Evolutionary conservation across 192 early-diverging fungal genomes (phyloP).

Genomic region (Phlyctochytrium planicorne): DNA sequence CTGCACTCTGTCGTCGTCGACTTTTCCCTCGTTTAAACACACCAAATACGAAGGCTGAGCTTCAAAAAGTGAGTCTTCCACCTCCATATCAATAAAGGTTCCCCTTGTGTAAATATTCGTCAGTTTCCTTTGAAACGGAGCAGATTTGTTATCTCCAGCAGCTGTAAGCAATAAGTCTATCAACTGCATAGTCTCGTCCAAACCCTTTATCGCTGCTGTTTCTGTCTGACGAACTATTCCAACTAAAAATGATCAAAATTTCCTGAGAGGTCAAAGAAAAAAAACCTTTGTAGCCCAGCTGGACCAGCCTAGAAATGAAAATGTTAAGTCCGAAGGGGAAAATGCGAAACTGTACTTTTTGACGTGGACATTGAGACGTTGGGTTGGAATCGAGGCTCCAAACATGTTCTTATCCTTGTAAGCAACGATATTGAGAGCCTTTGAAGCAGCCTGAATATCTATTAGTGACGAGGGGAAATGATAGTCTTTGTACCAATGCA

Average conservation of each 20-base stretch:
- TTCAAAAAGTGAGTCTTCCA: constrained; percentile 19
- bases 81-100: constrained; percentile 53
- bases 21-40: constrained; percentile 5
- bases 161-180: constrained; percentile 35
- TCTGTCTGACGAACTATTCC: constrained; percentile 82
- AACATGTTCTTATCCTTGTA: constrained; percentile 76
- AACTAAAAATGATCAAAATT: constrained; percentile 41
- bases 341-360: constrained; percentile 47
- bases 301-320: constrained; percentile 56
- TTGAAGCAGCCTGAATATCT: constrained; percentile 9
- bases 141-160: constrained; percentile 60
- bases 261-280: not conserved
- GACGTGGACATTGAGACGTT: constrained; percentile 79
- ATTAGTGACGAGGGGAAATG: not conserved
- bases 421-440: constrained; percentile 75
- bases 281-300: constrained; percentile 69
- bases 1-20: not conserved
- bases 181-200: not conserved
- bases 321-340: not conserved
- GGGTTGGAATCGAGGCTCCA: constrained; percentile 77
- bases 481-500: constrained; percentile 56
- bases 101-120: constrained; percentile 68
- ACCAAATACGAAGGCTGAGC: constrained; percentile 4
- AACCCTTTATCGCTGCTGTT: constrained; percentile 79
- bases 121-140: constrained; percentile 66